Base-by-base conservation (phyloP, 371 early-diverging fungal genomes). In the Coemansia sp. region DNA sequence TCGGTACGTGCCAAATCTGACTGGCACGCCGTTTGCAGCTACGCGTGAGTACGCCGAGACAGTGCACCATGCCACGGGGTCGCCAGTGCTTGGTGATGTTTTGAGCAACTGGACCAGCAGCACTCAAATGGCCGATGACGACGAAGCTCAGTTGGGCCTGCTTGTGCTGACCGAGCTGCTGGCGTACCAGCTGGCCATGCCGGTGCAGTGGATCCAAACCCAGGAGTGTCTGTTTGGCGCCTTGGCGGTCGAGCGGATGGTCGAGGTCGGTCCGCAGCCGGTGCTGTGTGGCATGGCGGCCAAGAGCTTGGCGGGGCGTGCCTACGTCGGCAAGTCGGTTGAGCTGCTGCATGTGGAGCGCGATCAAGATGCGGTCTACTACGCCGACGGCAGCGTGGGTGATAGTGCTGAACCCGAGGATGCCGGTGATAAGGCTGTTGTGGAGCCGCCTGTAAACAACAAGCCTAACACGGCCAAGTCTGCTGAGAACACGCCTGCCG, bases 191-290 rank as follows among this genome's bases (percentile, higher is more conserved):
- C 91, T 95, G 67, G 90, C 91, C 36, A 88, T 88, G 51, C 91
- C 95, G 61, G 95, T 96, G 49, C 88, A 92, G 65, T 95, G 97
- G 97, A 96, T 96, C 62, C 90, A 93, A 70, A 95, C 97, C 16
- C 95, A 94, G 80, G 93, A 94, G 66, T 83, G 84, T 58, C 82
- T 96, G 31, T 43, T 95, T 84, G 86, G 85, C 80, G 82, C 87
- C 67, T 90, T 82, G 77, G 79, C 87, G 50, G 88, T 95, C 55
- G 91, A 91, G 70, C 90, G 94, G 38, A 67, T 94, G 56, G 90
- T 96, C 42, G 96, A 96, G 80, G 83, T 95, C 32, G 96, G 95
- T 53, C 49, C 94, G 90, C 84, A 86, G 55, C 91, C 95, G 14
- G 90, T 93, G 38, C 83, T 96, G 34, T 84, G 85, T 70, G 92